Percentiles rank a stretch among this genome's conserved stretches.
These are phyloP conservation scores for Tetracladium setigerum DNA, from an alignment of 495 filamentous ascomycete genomes.

Conservation along the genomic window DNA sequence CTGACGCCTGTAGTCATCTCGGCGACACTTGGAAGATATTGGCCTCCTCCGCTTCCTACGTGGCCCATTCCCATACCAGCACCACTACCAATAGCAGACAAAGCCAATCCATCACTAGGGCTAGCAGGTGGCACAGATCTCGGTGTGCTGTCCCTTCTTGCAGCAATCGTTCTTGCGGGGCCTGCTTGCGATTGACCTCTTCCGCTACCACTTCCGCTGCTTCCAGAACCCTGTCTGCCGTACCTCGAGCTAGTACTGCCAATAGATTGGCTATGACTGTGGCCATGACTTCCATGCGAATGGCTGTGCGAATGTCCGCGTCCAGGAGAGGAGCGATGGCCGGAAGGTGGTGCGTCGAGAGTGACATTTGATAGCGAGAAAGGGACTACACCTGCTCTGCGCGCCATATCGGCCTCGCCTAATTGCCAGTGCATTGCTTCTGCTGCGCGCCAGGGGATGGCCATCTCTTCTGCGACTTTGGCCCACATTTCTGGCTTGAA, in stretches of 20 bases:
- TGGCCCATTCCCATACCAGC: conserved; percentile 20
- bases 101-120: conserved; percentile 24
- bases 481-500: conserved; percentile 98
- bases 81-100: conserved; percentile 24
- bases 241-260: conserved; percentile 4
- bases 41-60: conserved; percentile 25
- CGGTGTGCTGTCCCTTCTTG: conserved; percentile 34
- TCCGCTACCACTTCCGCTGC: conserved; percentile 5
- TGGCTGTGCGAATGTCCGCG: conserved; percentile 37
- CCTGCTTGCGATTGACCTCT: conserved; percentile 56
- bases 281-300: conserved; percentile 20
- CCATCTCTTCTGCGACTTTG: conserved; percentile 87
- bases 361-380: conserved; percentile 61
- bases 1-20: conserved; percentile 49
- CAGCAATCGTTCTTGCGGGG: conserved; percentile 31
- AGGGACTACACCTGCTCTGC: conserved; percentile 75
- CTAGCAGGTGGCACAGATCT: conserved; percentile 27
- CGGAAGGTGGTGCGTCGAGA: conserved; percentile 37
- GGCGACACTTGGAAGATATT: conserved; percentile 41
- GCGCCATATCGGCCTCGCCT: conserved; percentile 87
- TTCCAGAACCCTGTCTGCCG: conserved; percentile 8
- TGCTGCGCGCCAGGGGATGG: conserved; percentile 90
- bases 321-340: conserved; percentile 26
- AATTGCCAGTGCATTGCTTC: conserved; percentile 99
- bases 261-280: conserved; percentile 9